Evolutionary conservation across 495 filamentous ascomycete genomes (phyloP).

Genomic region (Parathielavia hyrcaniae): DNA sequence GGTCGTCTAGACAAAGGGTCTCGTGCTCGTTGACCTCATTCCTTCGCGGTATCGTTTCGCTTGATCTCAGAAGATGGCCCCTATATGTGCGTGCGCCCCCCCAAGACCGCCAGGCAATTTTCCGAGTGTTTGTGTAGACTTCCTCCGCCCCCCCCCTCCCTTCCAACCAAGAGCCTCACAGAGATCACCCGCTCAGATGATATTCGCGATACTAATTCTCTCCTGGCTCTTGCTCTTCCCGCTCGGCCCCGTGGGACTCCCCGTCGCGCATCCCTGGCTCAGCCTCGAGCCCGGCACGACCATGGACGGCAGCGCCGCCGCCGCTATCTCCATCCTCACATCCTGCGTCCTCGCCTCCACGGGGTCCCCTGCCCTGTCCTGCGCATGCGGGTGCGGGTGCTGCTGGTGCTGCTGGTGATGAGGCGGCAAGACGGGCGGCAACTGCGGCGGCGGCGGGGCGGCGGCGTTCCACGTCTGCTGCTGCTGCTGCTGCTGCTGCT

Average conservation of each 20-base stretch:
- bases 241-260: constrained; percentile 26
- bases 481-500: background rate
- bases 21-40: too few relatives aligned
- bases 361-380: constrained; percentile 11
- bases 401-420: constrained; percentile 19
- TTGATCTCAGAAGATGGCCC: too few relatives aligned
- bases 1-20: too few relatives aligned
- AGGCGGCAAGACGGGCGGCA: background rate
- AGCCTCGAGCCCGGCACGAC: background rate
- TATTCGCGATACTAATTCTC: constrained; percentile 75
- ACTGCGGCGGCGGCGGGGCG: constrained; percentile 1
- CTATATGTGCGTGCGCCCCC: too few relatives aligned
- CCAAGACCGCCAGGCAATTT: too few relatives aligned
- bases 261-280: constrained; percentile 9
- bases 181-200: constrained; percentile 48
- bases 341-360: constrained; percentile 34
- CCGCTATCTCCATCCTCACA: constrained; percentile 10
- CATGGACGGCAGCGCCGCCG: constrained; percentile 9
- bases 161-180: too few relatives aligned
- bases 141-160: background rate
- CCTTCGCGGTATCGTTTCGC: too few relatives aligned
- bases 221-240: constrained; percentile 42
- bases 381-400: constrained; percentile 19
- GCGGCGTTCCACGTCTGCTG: constrained; percentile 11
- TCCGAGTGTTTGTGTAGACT: background rate